Evolutionary conservation across 108 stramenopile genomes (phyloP).

Genomic region (Ochromonas danica): DNA sequence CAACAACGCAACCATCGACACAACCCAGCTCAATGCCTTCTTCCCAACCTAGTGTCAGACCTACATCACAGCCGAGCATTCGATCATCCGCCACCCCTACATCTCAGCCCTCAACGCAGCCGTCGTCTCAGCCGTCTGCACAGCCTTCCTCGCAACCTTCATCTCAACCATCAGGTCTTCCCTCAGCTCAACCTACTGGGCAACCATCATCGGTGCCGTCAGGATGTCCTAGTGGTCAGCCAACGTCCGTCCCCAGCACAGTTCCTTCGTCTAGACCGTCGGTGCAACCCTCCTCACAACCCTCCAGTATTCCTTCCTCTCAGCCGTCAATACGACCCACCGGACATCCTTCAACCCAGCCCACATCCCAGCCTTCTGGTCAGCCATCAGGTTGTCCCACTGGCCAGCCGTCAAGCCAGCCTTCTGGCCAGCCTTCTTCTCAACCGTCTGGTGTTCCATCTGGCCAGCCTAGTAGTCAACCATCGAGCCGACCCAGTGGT

Average conservation of each 20-base stretch:
- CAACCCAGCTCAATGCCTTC: neutral
- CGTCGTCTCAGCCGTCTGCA: neutral
- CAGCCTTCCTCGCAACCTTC: too few relatives aligned
- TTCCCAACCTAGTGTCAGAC: neutral
- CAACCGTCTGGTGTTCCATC: neutral
- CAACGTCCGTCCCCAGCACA: neutral
- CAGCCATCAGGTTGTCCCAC: neutral
- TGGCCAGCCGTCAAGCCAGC: neutral
- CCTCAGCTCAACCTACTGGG: neutral
- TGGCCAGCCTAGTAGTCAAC: neutral
- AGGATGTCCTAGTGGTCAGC: neutral
- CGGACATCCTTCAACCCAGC: neutral
- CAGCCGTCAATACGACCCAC: neutral
- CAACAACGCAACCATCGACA: neutral
- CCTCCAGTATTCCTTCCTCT: neutral
- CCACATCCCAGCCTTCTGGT: neutral
- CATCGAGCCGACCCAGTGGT: neutral
- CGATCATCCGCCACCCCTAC: too few relatives aligned
- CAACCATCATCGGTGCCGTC: neutral
- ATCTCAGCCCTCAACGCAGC: too few relatives aligned
- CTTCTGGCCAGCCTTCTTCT: neutral
- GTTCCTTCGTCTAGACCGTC: neutral
- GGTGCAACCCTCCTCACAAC: neutral
- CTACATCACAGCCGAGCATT: too few relatives aligned
- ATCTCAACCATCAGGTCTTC: too few relatives aligned